phyloP scores from a whole-genome alignment of 129 eudicot genomes.

The Heracleum sosnowskyi region DNA sequence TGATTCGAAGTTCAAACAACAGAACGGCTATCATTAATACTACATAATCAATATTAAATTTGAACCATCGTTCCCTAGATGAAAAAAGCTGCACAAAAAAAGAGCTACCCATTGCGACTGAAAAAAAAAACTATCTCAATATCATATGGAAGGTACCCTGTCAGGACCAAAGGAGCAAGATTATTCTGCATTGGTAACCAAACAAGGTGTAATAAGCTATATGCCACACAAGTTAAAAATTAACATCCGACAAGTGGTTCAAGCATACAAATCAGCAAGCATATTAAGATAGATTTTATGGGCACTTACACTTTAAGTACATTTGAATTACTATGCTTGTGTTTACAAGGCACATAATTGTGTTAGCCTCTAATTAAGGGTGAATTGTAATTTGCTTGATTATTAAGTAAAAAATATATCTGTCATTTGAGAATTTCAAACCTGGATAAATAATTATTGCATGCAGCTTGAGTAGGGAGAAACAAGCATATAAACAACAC shows the following conservation, averaged over 20 bases:
- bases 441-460: background rate
- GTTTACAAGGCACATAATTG: background rate
- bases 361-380: background rate
- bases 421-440: background rate
- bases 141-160: background rate
- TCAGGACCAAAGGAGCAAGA: background rate
- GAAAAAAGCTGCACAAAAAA: background rate
- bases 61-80: background rate
- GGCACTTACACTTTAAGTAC: background rate
- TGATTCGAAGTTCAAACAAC: background rate
- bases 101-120: background rate
- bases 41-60: background rate
- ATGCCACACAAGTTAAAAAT: background rate
- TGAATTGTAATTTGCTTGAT: no score
- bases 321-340: background rate
- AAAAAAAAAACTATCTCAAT: background rate
- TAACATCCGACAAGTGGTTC: background rate
- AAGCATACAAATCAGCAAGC: no score
- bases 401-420: background rate
- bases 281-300: no score
- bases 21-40: background rate
- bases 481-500: background rate
- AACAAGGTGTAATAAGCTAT: background rate
- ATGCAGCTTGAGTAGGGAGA: background rate
- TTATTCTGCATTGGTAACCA: background rate